A percentile compares a stretch with the other conserved stretches of the same genome.
Conservation (phyloP, 257 asterid genomes). For the Capsicum baccatum region DNA sequence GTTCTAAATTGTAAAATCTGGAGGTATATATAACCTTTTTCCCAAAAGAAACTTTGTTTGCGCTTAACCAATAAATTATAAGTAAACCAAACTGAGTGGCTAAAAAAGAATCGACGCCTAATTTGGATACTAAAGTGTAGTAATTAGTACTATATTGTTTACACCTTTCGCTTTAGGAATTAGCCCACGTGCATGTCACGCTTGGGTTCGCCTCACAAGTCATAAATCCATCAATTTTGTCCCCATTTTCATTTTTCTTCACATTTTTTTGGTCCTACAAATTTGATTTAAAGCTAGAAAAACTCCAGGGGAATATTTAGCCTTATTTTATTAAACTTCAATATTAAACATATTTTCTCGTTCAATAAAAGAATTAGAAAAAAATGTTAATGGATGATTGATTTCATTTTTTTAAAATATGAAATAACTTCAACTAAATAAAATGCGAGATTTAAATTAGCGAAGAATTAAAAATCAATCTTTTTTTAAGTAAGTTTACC, state of each 20-base stretch:
- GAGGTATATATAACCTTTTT: too few relatives aligned
- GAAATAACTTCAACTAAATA: too few relatives aligned
- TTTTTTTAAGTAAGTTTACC: too few relatives aligned
- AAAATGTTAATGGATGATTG: too few relatives aligned
- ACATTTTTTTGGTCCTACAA: conserved; percentile 20
- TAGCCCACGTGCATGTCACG: background rate
- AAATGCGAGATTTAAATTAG: too few relatives aligned
- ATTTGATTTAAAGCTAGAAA: background rate
- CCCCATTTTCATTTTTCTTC: conserved; percentile 3
- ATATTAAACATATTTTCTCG: too few relatives aligned
- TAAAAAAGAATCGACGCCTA: background rate
- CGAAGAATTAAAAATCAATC: too few relatives aligned
- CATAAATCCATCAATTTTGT: conserved; percentile 9
- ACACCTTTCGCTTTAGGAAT: background rate
- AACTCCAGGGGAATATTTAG: background rate
- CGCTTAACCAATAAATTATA: background rate
- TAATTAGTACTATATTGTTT: background rate
- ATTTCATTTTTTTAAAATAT: too few relatives aligned
- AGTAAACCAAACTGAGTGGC: background rate
- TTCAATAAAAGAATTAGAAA: too few relatives aligned
- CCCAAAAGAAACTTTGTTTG: background rate
- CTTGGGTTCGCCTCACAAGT: background rate
- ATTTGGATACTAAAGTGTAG: background rate
- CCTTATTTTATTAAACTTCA: too few relatives aligned
- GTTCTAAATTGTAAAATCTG: too few relatives aligned